Evolutionary conservation across 1,139 yeast species (phyloP).

Genomic region (Lodderomyces metapsilosis): DNA sequence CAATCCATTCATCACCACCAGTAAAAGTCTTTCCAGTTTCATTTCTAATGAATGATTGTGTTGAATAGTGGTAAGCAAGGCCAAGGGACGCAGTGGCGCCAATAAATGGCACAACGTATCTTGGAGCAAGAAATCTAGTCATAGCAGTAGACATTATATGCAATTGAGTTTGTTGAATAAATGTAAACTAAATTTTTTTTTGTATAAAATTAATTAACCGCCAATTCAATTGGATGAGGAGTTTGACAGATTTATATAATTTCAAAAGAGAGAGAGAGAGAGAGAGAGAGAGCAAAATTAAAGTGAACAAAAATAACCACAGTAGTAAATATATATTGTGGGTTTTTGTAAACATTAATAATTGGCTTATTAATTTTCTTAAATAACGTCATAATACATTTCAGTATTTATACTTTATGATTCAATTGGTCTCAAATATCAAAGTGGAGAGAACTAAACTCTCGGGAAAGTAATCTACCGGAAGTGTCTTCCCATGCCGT

Average conservation of each 20-base stretch:
- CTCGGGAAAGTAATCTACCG: too few relatives aligned
- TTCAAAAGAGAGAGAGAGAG: neutral
- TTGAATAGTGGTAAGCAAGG: conserved; percentile 45
- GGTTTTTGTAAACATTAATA: too few relatives aligned
- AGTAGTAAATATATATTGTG: neutral
- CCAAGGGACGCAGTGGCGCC: conserved; percentile 49
- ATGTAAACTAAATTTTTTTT: too few relatives aligned
- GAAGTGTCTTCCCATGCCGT: too few relatives aligned
- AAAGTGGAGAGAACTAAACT: too few relatives aligned
- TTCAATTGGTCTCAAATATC: too few relatives aligned
- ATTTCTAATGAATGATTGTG: conserved; percentile 29
- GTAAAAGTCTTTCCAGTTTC: conserved; percentile 57
- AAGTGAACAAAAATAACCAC: neutral
- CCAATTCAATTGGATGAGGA: neutral
- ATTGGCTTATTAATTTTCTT: too few relatives aligned
- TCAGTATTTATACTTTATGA: too few relatives aligned
- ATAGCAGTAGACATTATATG: conserved; percentile 5
- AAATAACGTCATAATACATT: too few relatives aligned
- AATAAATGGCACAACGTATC: conserved; percentile 37
- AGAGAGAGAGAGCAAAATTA: neutral
- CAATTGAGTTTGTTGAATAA: conserved; percentile 4
- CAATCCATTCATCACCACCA: conserved; percentile 79
- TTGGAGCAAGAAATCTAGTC: conserved; percentile 18
- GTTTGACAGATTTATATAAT: neutral
- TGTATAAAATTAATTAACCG: too few relatives aligned